Evolutionary conservation across 768 basidiomycete genomes (phyloP), one percentile per base, ranked within the genome.

Genomic region (Leucocoprinus leucothites): DNA sequence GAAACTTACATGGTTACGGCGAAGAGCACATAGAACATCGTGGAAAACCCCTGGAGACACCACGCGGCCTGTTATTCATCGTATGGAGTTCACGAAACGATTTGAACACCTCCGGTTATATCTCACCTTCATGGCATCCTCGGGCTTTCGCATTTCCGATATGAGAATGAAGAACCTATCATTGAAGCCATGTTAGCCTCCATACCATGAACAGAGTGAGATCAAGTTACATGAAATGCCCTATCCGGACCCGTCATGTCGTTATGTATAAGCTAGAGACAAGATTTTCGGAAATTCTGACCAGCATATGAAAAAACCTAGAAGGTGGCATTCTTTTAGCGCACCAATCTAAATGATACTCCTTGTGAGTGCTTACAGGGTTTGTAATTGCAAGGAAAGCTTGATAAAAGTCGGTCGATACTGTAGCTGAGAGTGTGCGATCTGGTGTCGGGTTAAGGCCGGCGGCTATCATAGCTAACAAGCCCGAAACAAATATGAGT

Each of bases 111-210:
- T n/a, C 25, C 40, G 21, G 11, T 16, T 14, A 55, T 21, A 16
- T 35, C 50, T 18, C 53, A 80, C 80, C 72, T 82, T 82, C 77
- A 82, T 82, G 5, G 80, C 79, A 59, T 82, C 80, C 58, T 74
- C 63, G 1, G 82, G 80, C 24, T 60, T 62, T 19, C 65, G 66
- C 82, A 82, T 82, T 60, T 83, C 81, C 13, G 81, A 82, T 26
- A 81, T 80, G n/a, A 82, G 63, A 38, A 82, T 75, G 59, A 82
- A 82, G 61, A 82, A 82, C 76, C 79, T 80, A 22, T n/a, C 43
- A 44, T 42, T 1, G 1, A 22, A 11, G 21, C 25, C 21, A 44
- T 19, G 21, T 9, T 3, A 44, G 2, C 8, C 7, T 42, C 19
- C 21, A 8, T 9, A 11, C 31, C 31, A 28, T 22, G 34, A 38